Conservation (phyloP, 225 moss, liverwort and hornwort species). For the Antitrichia curtipendula region DNA sequence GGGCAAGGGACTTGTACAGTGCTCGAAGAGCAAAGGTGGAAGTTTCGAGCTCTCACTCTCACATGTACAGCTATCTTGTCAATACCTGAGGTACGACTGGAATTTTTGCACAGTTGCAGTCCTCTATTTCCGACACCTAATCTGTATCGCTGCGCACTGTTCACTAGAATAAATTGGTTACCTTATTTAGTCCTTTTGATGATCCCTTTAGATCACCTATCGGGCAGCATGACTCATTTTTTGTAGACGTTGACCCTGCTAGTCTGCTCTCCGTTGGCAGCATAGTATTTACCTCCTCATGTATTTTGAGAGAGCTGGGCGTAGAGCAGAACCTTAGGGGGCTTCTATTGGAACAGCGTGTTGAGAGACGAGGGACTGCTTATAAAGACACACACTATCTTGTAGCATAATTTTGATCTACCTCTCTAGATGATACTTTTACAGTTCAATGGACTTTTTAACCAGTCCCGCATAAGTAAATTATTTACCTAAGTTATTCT, state of each 20-base stretch:
- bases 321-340: background rate
- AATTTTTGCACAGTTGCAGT: background rate
- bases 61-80: conserved; percentile 50
- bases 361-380: background rate
- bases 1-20: conserved; percentile 1
- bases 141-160: background rate
- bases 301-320: background rate
- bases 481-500: background rate
- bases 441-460: background rate
- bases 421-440: background rate
- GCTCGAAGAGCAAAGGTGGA: conserved; percentile 72
- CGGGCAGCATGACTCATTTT: background rate
- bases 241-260: background rate
- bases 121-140: background rate
- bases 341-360: background rate
- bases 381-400: background rate
- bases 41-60: conserved; percentile 65
- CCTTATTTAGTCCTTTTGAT: background rate
- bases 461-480: background rate
- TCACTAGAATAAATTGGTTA: background rate
- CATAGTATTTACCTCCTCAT: background rate
- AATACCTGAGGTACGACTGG: conserved; percentile 39
- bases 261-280: background rate
- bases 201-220: background rate
- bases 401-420: background rate